Evolutionary conservation across 2,329 filamentous ascomycete species (phyloP).

Genomic region (Domatiomyces catenatus): DNA sequence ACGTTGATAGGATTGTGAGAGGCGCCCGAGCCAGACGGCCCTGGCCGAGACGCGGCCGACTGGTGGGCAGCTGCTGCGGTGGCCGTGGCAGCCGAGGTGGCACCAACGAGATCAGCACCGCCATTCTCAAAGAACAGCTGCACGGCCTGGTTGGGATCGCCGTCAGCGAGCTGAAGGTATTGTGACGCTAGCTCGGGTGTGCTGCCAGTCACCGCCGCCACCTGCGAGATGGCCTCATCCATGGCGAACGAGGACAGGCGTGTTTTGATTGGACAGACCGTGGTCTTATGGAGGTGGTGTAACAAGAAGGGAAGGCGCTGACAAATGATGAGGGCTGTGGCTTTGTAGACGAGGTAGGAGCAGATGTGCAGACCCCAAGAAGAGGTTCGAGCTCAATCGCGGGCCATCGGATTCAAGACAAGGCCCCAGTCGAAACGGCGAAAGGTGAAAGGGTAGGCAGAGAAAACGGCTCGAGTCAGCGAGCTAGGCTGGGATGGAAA

Average conservation of each 20-base stretch:
- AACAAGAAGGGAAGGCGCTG: not conserved
- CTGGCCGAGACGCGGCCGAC: constrained; percentile 1
- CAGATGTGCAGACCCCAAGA: not conserved
- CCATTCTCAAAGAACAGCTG: constrained; percentile 82
- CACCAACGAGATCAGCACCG: constrained; percentile 44
- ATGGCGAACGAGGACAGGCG: not conserved
- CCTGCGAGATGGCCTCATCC: constrained; percentile 55
- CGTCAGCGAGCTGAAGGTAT: constrained; percentile 73
- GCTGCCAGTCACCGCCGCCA: constrained; percentile 67
- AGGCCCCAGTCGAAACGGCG: not conserved
- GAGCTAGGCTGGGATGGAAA: not conserved
- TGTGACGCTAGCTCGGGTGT: constrained; percentile 58
- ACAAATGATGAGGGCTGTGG: not conserved
- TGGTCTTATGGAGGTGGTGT: not conserved
- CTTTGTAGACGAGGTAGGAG: not conserved
- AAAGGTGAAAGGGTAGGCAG: not conserved
- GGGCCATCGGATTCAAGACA: not conserved
- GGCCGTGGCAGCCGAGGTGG: constrained; percentile 24
- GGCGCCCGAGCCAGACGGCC: constrained; percentile 3
- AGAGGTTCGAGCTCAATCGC: not conserved
- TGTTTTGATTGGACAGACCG: not conserved
- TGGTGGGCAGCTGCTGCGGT: constrained; percentile 1
- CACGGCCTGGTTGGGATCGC: constrained; percentile 71
- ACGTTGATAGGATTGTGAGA: constrained; percentile 44
- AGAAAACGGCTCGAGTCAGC: not conserved